Base-by-base conservation (phyloP, 208 protist genomes). In the Zelonia costaricensis region DNA sequence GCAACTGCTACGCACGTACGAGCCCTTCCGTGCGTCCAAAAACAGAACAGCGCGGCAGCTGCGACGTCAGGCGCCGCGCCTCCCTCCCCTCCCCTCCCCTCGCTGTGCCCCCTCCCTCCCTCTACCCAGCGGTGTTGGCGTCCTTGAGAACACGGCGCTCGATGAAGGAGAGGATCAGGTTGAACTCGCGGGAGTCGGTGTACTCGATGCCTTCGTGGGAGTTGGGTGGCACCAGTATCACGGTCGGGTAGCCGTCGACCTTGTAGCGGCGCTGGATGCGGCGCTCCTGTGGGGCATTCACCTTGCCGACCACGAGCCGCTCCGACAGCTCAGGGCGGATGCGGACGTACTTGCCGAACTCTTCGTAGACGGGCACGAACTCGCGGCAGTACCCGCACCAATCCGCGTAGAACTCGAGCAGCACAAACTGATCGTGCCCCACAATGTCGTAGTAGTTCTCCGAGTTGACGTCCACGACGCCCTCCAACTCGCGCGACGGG, bases 321-420 rank as follows among this genome's bases (percentile, higher is more conserved):
- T 60, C 73, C 16, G 42, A 23, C 46, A 83, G 48, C 25, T 65
- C 53, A 6, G 49, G 58, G 3, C 53, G 54, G 5, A 43, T 4
- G 9, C 36, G 42, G 15, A 67, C 63, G 49, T 65, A 72, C 42
- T 69, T 40, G 8, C 33, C 70, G 5, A 68, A 57, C 10, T 59
- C 28, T 2, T 40, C 53, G 30, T 70, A 77, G 4, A 81, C 23
- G 7, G 83, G 43, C 1, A 62, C 57, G 30, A 92, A 59, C 22
- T 64, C 23, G 22, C 31, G 44, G 43, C 65, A 68, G 69, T 94
- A 78, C 16, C 79, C 80, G 52, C 90, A 95, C 91, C 90, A 93
- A 23, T 74, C 75, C n/a, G 80, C 82, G 62, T 92, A 94, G 49
- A 96, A 95, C 69, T 95, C 81, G 13, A 97, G 44, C 22, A 91